Evolutionary conservation across 768 basidiomycete genomes (phyloP), one percentile per base, ranked within the genome.

Genomic region (Neoboletus magnificus): DNA sequence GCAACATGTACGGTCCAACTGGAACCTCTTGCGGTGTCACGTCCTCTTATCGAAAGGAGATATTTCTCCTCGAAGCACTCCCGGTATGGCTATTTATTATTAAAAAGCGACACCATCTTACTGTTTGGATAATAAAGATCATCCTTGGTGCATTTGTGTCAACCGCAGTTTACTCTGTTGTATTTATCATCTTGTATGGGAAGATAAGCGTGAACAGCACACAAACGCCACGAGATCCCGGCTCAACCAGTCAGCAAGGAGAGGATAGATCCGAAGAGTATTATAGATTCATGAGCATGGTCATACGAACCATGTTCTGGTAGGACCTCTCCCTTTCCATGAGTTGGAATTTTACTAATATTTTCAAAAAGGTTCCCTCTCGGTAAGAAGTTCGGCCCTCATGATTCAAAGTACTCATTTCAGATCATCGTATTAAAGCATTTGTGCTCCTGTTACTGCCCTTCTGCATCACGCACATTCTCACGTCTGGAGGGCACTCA

Each of bases 291-390:
- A 75, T 89, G 27, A 74, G 75, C 30, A 76, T 78, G n/a, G 77
- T 91, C 50, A 79, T 84, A 27, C 75, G 79, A 56, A 83, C 80
- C 54, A 86, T 89, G 85, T 73, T 89, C 43, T 90, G 86, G 89
- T 89, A 60, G 52, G 80, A 68, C 30, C 33, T 62, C 6, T 20
- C 36, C 25, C 5, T 40, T 48, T 33, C n/a, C 40, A 27, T 16
- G 35, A 57, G 45, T 30, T 30, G 45, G 43, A 41, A 53, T 54
- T 55, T n/a, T 3, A n/a, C 53, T 55, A 16, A 66, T 23, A 3
- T 30, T 37, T 32, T 23, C 25, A 51, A 37, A 13, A 60, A 86
- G 84, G 83, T 85, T 81, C 64, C 84, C 84, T 22, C 63, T 83
- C 49, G 81, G 85, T 85, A 55, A 68, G 79, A 62, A 27, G 3